Evolutionary conservation across 257 asterid genomes (phyloP).

Genomic region (Nicotiana benthamiana): DNA sequence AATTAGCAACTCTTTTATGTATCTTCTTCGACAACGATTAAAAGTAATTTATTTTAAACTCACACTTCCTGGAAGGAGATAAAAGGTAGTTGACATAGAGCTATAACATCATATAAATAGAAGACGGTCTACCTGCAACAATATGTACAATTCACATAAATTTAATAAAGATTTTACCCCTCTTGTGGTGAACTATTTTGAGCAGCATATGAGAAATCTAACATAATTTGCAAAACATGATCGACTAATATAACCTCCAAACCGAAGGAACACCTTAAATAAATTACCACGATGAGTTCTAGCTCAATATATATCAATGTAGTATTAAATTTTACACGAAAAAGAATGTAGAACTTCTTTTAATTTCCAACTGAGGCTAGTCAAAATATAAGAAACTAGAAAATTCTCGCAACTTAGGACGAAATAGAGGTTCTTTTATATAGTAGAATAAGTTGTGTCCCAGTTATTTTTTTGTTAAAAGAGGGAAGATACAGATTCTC

Average conservation of each 20-base stretch:
- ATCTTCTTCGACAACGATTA: too few relatives aligned
- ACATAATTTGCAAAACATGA: neutral
- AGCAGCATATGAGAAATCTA: neutral
- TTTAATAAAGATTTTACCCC: neutral
- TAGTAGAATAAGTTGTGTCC: too few relatives aligned
- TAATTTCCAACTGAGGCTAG: neutral
- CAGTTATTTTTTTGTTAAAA: too few relatives aligned
- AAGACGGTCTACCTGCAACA: neutral
- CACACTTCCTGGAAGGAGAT: too few relatives aligned
- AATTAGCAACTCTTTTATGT: too few relatives aligned
- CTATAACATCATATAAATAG: neutral
- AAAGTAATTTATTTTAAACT: too few relatives aligned
- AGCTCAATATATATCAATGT: neutral
- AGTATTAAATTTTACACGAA: neutral
- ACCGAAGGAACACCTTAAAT: neutral
- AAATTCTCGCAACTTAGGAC: too few relatives aligned
- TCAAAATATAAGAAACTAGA: too few relatives aligned
- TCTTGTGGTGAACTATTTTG: neutral
- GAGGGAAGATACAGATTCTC: too few relatives aligned
- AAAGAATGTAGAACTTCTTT: neutral
- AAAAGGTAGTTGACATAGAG: neutral
- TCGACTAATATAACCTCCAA: neutral
- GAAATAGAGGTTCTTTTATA: too few relatives aligned
- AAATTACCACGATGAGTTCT: neutral
- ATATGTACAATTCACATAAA: too few relatives aligned